A percentile compares a stretch with the other conserved stretches of the same genome.
phyloP scores from a whole-genome alignment of 2,329 filamentous ascomycete species.

The Simplicillium aogashimaense region DNA sequence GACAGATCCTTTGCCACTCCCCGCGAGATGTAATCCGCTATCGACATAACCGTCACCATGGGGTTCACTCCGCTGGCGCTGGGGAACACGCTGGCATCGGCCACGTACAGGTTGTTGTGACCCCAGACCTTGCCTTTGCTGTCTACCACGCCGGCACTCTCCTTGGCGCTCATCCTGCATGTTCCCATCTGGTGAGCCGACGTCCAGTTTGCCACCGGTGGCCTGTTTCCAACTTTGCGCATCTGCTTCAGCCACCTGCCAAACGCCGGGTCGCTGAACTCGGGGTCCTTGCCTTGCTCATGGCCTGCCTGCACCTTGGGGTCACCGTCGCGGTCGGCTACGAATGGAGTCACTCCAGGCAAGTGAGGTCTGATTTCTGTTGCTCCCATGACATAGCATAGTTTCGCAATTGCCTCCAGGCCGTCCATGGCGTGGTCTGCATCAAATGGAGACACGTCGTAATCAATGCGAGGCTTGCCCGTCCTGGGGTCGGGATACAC shows the following conservation, averaged over 20 bases:
- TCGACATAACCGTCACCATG: slow-evolving; percentile 69
- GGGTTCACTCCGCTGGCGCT: slow-evolving; percentile 72
- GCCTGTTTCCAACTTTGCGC: slow-evolving; percentile 35
- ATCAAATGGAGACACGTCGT: slow-evolving; percentile 63
- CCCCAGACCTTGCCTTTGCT: slow-evolving; percentile 54
- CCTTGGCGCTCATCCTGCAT: slow-evolving; percentile 56
- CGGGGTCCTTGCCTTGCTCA: slow-evolving; percentile 19
- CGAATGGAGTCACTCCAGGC: slow-evolving; percentile 54
- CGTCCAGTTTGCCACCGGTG: slow-evolving; percentile 43
- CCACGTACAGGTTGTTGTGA: slow-evolving; percentile 53
- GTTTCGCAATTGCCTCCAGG: slow-evolving; percentile 60
- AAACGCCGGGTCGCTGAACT: slow-evolving; percentile 51
- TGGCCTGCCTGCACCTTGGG: slow-evolving; percentile 9
- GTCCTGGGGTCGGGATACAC: slow-evolving; percentile 63
- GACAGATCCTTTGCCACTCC: slow-evolving; percentile 38
- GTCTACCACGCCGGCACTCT: slow-evolving; percentile 47
- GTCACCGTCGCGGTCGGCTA: slow-evolving; percentile 18
- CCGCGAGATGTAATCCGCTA: slow-evolving; percentile 55
- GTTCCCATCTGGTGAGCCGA: slow-evolving; percentile 80
- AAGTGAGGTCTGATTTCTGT: slow-evolving; percentile 64
- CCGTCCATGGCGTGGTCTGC: slow-evolving; percentile 62
- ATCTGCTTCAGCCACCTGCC: slow-evolving; percentile 47
- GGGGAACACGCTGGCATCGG: slow-evolving; percentile 68
- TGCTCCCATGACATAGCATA: slow-evolving; percentile 70
- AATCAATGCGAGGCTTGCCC: slow-evolving; percentile 57